phyloP scores from a whole-genome alignment of 495 filamentous ascomycete genomes.

The Cercophora newfieldiana region DNA sequence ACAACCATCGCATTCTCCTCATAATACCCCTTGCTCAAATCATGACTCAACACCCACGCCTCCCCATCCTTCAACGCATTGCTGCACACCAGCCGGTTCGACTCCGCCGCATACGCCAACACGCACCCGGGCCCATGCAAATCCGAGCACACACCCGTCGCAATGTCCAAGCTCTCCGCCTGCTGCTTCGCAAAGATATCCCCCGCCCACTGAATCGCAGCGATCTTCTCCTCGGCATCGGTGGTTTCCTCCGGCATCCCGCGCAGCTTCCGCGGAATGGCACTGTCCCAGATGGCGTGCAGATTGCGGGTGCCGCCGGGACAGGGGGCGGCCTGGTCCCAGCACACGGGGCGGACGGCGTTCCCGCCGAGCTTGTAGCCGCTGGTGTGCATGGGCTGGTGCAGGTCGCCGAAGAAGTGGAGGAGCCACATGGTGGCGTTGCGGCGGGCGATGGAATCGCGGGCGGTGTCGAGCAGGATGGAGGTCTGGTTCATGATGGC shows the following conservation, averaged over 20 bases:
- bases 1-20: constrained; percentile 20
- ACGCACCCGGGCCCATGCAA: constrained; percentile 12
- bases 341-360: constrained; percentile 20
- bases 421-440: constrained; percentile 25
- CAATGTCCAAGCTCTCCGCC: not conserved
- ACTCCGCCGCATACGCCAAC: constrained; percentile 18
- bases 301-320: constrained; percentile 1
- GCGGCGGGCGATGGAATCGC: not conserved
- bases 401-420: constrained; percentile 24
- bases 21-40: constrained; percentile 23
- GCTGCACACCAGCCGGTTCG: constrained; percentile 19
- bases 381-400: constrained; percentile 18
- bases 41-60: constrained; percentile 14
- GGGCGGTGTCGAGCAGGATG: constrained; percentile 17
- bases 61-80: constrained; percentile 17
- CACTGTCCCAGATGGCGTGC: constrained; percentile 20
- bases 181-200: constrained; percentile 14
- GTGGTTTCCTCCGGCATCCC: not conserved
- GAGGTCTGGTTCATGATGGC: constrained; percentile 25
- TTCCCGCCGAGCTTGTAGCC: constrained; percentile 23
- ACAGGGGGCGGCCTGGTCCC: constrained; percentile 1
- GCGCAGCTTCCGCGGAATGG: constrained; percentile 17
- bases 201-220: constrained; percentile 16
- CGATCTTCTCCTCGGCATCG: constrained; percentile 14
- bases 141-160: not conserved